phyloP scores from a whole-genome alignment of 106 monocot species.

The Dendrobium catenatum region DNA sequence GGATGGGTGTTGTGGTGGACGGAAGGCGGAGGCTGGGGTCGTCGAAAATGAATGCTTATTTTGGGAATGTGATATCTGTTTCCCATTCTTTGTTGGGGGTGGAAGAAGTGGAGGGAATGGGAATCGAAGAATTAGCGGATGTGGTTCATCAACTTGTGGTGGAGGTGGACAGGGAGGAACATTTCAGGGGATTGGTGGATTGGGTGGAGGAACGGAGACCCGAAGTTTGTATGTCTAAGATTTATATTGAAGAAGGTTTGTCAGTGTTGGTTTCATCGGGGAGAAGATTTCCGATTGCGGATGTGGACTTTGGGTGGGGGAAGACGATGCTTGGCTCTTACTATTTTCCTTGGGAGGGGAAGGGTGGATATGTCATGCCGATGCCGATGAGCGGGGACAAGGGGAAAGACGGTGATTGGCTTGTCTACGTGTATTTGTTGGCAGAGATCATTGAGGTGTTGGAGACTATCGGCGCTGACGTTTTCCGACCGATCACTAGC shows the following conservation, averaged over 20 bases:
- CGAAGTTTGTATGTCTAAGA: slow-evolving; percentile 29
- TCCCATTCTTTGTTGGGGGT: slow-evolving; percentile 32
- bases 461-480: slow-evolving; percentile 22
- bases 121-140: slow-evolving; percentile 34
- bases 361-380: slow-evolving; percentile 73
- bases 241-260: slow-evolving; percentile 35
- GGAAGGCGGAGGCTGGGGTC: slow-evolving; percentile 39
- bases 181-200: slow-evolving; percentile 68
- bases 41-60: slow-evolving; percentile 35
- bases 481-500: slow-evolving; percentile 29
- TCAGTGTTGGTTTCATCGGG: slow-evolving; percentile 67
- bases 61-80: slow-evolving; percentile 73
- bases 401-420: slow-evolving; percentile 41
- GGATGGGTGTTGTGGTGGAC: slow-evolving; percentile 65
- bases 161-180: slow-evolving; percentile 38
- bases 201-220: slow-evolving; percentile 67
- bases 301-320: slow-evolving; percentile 84
- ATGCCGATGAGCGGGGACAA: slow-evolving; percentile 44
- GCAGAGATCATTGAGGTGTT: slow-evolving; percentile 24
- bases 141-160: slow-evolving; percentile 38
- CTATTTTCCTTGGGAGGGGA: slow-evolving; percentile 58
- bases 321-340: slow-evolving; percentile 60
- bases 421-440: slow-evolving; percentile 43
- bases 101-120: slow-evolving; percentile 9
- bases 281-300: slow-evolving; percentile 40